phyloP scores from a whole-genome alignment of 169 alveolate genomes.

The Besnoitia besnoiti region DNA sequence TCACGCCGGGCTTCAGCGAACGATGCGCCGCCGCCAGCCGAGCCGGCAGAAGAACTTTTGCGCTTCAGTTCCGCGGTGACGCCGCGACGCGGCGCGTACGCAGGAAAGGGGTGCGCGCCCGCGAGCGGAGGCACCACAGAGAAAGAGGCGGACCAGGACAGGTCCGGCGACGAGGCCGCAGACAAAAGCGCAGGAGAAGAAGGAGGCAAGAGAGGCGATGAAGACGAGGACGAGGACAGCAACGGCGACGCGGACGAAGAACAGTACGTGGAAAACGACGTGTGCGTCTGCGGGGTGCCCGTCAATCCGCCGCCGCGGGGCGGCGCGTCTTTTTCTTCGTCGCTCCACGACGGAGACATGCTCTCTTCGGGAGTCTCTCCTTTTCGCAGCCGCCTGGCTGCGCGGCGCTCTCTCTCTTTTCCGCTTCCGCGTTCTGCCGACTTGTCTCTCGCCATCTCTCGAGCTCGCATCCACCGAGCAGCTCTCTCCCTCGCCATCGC shows the following conservation, averaged over 20 bases:
- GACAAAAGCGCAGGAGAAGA: constrained; percentile 24
- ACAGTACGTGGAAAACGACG: neutral
- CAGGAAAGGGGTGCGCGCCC: neutral
- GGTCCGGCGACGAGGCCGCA: constrained; percentile 39
- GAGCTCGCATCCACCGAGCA: neutral
- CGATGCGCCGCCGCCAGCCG: no score
- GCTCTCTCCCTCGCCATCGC: neutral
- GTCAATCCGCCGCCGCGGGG: neutral
- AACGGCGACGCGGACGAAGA: neutral
- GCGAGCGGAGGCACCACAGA: neutral
- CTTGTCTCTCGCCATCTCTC: neutral
- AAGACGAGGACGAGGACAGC: neutral
- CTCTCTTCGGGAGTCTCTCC: constrained; percentile 12
- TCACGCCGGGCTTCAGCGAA: no score
- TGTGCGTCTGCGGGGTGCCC: neutral
- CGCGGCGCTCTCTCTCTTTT: constrained; percentile 1
- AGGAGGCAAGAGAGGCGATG: constrained; percentile 3
- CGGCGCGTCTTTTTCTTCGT: neutral
- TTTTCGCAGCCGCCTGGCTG: neutral
- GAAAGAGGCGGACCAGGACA: neutral
- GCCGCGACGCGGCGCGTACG: no score
- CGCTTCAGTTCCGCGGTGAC: no score
- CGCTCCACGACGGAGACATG: no score
- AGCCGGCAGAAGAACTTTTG: no score
- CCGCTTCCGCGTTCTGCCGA: neutral